A percentile compares a stretch with the other conserved stretches of the same genome.
These are phyloP conservation scores for Cudoniella acicularis DNA, from an alignment of 495 filamentous ascomycete genomes.

Conservation along the genomic window DNA sequence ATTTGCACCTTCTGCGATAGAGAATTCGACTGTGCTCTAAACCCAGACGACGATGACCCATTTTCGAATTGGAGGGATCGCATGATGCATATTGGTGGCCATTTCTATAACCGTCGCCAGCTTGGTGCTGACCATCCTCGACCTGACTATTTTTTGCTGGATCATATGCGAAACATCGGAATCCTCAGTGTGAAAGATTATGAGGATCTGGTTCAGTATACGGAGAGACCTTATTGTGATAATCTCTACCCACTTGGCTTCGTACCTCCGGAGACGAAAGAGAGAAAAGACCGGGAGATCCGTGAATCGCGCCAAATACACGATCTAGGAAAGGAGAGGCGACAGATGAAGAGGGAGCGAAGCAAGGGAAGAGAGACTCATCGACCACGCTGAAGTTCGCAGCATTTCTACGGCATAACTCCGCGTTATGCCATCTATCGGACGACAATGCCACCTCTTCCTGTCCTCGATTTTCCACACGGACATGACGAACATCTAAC, in stretches of 20 bases:
- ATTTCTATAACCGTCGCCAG: constrained; percentile 27
- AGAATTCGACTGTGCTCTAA: background rate
- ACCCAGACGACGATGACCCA: constrained; percentile 4
- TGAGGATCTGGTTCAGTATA: background rate
- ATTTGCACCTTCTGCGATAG: constrained; percentile 48
- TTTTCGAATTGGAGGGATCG: constrained; percentile 22
- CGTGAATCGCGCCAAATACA: background rate
- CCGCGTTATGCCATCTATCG: no score
- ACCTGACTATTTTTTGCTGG: constrained; percentile 34
- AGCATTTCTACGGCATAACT: no score
- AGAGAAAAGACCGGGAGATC: background rate
- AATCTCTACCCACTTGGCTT: background rate
- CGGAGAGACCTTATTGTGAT: constrained; percentile 11
- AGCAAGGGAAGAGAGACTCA: constrained; percentile 5
- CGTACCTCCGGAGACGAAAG: constrained; percentile 11
- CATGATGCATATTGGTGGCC: constrained; percentile 41
- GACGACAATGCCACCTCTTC: no score
- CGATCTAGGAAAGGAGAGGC: background rate
- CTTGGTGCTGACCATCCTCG: constrained; percentile 26
- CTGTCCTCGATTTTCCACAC: no score
- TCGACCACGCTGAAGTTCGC: no score
- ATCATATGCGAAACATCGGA: constrained; percentile 1
- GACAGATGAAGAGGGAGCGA: constrained; percentile 21
- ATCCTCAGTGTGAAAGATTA: constrained; percentile 12
- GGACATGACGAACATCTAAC: no score